These are phyloP conservation scores for Dactylis glomerata DNA, from an alignment of 176 grass and related monocot species.

Conservation along the genomic window DNA sequence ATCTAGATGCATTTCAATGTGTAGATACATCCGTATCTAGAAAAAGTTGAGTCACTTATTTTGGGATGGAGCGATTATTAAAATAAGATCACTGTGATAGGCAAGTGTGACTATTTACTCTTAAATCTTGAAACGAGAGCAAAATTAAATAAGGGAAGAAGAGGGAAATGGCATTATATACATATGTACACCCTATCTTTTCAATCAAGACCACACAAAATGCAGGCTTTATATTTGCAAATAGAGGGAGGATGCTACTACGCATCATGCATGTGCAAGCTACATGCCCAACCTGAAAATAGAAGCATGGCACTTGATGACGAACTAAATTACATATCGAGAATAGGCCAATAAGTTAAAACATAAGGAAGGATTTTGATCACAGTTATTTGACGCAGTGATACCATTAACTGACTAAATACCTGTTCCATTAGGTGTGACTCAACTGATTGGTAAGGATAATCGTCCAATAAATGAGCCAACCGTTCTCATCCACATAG, in stretches of 20 bases:
- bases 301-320: neutral
- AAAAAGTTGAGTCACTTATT: too few relatives aligned
- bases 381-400: neutral
- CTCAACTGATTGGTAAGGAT: constrained; percentile 13
- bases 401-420: neutral
- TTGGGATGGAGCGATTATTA: too few relatives aligned
- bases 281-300: neutral
- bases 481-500: neutral
- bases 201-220: neutral
- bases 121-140: neutral
- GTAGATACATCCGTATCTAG: too few relatives aligned
- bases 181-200: neutral
- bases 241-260: neutral
- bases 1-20: too few relatives aligned
- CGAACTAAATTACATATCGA: neutral
- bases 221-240: neutral
- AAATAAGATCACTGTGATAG: neutral
- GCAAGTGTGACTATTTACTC: neutral
- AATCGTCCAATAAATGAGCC: neutral
- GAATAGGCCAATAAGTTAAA: neutral
- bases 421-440: neutral
- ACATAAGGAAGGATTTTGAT: neutral
- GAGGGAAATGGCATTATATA: neutral
- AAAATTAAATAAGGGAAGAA: neutral
- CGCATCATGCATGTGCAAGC: neutral